phyloP scores from a whole-genome alignment of 768 basidiomycete species.

The Paxillus ammoniavirescens region DNA sequence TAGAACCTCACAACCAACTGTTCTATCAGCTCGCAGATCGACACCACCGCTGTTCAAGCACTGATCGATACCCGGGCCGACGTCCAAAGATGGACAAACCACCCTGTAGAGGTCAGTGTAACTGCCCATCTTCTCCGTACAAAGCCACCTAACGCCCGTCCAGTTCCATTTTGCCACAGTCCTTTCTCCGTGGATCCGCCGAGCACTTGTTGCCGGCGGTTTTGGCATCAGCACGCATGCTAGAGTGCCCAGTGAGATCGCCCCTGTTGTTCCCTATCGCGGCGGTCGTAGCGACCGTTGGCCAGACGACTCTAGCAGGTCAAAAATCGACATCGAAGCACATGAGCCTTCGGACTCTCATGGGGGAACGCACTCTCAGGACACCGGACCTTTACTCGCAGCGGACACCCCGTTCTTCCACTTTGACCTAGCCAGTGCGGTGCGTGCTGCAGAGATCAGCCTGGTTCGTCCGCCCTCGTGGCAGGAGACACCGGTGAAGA shows the following conservation, averaged over 20 bases:
- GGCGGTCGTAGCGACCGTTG: slow-evolving; percentile 37
- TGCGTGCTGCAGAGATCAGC: slow-evolving; percentile 62
- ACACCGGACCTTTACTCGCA: slow-evolving; percentile 38
- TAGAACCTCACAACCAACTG: not conserved
- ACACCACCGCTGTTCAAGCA: slow-evolving; percentile 89
- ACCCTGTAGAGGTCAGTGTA: slow-evolving; percentile 60
- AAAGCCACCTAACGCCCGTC: slow-evolving; percentile 14
- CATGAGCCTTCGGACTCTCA: slow-evolving; percentile 21
- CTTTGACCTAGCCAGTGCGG: slow-evolving; percentile 74
- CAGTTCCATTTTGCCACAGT: slow-evolving; percentile 95
- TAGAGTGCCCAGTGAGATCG: slow-evolving; percentile 58
- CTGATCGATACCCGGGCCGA: slow-evolving; percentile 85
- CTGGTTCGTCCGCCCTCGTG: not conserved
- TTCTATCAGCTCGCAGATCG: slow-evolving; percentile 69
- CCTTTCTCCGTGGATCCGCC: slow-evolving; percentile 90
- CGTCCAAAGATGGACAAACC: slow-evolving; percentile 86
- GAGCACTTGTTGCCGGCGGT: slow-evolving; percentile 84
- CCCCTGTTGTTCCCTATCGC: slow-evolving; percentile 69
- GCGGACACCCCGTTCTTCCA: slow-evolving; percentile 86
- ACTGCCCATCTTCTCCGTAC: not conserved
- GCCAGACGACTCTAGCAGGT: not conserved
- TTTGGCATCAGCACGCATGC: slow-evolving; percentile 72
- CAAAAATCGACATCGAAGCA: slow-evolving; percentile 32
- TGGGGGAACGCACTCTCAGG: not conserved
- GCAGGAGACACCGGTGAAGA: slow-evolving; percentile 7